Base-by-base conservation (phyloP, 257 asterid species). In the Salvia rosmarinus region DNA sequence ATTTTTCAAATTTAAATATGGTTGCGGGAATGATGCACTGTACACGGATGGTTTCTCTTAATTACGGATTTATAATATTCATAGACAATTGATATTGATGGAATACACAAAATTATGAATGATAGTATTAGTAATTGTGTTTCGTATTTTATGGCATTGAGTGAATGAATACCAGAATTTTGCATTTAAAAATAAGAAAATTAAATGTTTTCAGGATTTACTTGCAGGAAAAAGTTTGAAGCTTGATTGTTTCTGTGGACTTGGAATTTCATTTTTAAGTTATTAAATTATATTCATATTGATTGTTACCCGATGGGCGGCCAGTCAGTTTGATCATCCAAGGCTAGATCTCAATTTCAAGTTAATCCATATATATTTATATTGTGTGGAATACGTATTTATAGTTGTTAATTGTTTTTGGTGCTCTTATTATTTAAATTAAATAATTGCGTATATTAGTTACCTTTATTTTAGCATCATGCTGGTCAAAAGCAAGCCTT, bases 381-480 rank as follows among this genome's bases (percentile, higher is more conserved):
- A 14, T n/a, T 0, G 14, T 40, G 46, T 40, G 46, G n/a, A n/a
- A n/a, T n/a, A n/a, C 10, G 30, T 23, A 11, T 55, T 0, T 13
- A 55, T 5, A 23, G 39, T 10, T 13, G 17, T 59, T 32, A 20
- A 59, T 32, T n/a, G 12, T 30, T 30, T 52, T 32, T 8, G 46
- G 46, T 34, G 28, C 10, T 40, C 34, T 28, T 37, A 47, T 49
- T 16, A 43, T 32, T 17, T 1, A 34, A 32, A 32, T 40, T 8
- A 14, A 47, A 17, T 37, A 28, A 44, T 42, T 25, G 6, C 16
- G 39, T 47, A 17, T 6, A 13, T 49, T 5, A 59, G 13, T 60
- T 13, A 3, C 74, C 79, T 54, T 54, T 40, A 69, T 52, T 37
- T 44, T 55, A 52, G 76, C 68, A 62, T 74, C 51, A 43, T 55